Percentiles rank a stretch among this genome's conserved stretches.
Evolutionary conservation across 306 rosid species (phyloP).

Genomic region (Cucurbita maxima): DNA sequence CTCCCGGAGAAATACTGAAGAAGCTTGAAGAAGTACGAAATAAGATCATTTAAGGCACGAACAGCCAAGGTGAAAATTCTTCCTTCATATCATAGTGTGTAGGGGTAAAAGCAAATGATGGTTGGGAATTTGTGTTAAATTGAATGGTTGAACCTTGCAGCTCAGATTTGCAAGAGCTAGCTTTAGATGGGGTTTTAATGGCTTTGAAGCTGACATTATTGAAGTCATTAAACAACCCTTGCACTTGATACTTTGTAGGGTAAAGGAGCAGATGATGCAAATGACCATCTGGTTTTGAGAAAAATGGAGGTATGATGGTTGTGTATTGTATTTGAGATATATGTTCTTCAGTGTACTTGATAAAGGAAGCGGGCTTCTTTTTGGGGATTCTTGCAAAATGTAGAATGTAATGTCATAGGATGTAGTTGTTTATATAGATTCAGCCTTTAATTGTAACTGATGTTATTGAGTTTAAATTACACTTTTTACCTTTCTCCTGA

Average conservation of each 20-base stretch:
- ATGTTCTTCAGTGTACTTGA: not conserved
- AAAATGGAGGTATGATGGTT: not conserved
- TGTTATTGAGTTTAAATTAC: not conserved
- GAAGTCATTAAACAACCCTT: not conserved
- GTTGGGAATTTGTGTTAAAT: not conserved
- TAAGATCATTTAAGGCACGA: conserved; percentile 56
- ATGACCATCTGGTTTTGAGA: not conserved
- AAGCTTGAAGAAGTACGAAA: conserved; percentile 86
- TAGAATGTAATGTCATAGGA: not conserved
- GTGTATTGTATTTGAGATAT: not conserved
- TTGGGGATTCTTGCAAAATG: conserved; percentile 4
- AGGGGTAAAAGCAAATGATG: not conserved
- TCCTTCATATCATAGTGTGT: not conserved
- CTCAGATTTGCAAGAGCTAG: not conserved
- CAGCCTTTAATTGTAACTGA: not conserved
- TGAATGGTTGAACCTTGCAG: not conserved
- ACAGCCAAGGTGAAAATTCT: not conserved
- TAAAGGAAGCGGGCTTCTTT: not conserved
- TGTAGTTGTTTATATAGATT: conserved; percentile 6
- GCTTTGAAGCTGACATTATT: not conserved
- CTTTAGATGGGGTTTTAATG: not conserved
- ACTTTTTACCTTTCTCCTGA: not conserved
- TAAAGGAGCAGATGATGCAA: not conserved
- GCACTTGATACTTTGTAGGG: not conserved
- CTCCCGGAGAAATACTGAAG: conserved; percentile 88